Evolutionary conservation across 1,284 basidiomycete genomes (phyloP).

Genomic region (Leccinum colubrinum): DNA sequence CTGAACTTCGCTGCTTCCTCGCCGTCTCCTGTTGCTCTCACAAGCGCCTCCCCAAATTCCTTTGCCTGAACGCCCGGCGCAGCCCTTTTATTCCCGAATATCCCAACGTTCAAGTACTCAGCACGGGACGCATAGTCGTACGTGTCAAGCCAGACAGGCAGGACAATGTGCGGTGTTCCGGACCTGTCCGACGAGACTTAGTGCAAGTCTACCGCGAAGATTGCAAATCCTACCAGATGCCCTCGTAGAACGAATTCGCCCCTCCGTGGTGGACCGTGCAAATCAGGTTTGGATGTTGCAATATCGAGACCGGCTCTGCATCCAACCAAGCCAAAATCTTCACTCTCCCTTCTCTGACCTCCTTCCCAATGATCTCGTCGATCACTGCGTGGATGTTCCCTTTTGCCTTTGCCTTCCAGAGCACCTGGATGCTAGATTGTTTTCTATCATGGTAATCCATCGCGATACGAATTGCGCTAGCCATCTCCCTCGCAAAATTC

Average conservation of each 20-base stretch:
- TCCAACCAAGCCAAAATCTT: slow-evolving; percentile 8
- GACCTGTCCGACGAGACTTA: not conserved
- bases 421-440: slow-evolving; percentile 6
- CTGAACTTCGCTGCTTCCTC: slow-evolving; percentile 9
- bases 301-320: slow-evolving; percentile 9
- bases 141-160: slow-evolving; percentile 18
- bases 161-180: slow-evolving; percentile 11
- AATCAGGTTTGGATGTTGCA: slow-evolving; percentile 16
- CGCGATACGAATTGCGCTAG: slow-evolving; percentile 8
- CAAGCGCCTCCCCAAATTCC: slow-evolving; percentile 11
- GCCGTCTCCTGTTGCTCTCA: slow-evolving; percentile 8
- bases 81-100: slow-evolving; percentile 6
- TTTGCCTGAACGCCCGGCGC: slow-evolving; percentile 11
- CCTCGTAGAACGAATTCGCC: slow-evolving; percentile 18
- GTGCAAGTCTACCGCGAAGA: not conserved
- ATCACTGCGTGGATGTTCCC: not conserved
- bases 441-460: slow-evolving; percentile 3
- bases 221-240: slow-evolving; percentile 10
- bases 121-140: slow-evolving; percentile 12
- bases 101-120: slow-evolving; percentile 15
- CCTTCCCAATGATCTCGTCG: slow-evolving; percentile 1
- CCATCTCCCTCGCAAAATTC: slow-evolving; percentile 7
- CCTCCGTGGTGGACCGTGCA: slow-evolving; percentile 20
- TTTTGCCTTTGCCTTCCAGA: slow-evolving; percentile 11
- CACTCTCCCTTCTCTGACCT: not conserved